These are phyloP conservation scores for Anthracocystis setariae DNA, from an alignment of 1,284 basidiomycete species.

Conservation along the genomic window DNA sequence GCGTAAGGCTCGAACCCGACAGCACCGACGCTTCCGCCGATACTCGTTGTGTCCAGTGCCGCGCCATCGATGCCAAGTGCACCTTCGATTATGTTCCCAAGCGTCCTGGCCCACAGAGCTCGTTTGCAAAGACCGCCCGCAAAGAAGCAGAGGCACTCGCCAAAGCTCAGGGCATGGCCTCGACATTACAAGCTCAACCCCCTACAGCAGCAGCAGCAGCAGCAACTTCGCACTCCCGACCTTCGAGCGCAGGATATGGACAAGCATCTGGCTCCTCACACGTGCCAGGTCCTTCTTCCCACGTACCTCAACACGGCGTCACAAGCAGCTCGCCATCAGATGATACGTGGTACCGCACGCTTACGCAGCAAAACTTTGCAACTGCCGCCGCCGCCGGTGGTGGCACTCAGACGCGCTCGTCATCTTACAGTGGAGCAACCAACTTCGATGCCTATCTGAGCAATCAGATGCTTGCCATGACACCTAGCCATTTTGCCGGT, in stretches of 20 bases:
- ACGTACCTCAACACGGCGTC: conserved; percentile 5
- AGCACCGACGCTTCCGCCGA: conserved; percentile 39
- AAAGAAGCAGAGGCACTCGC: conserved; percentile 29
- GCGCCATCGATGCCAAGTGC: conserved; percentile 49
- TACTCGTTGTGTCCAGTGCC: conserved; percentile 48
- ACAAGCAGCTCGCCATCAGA: conserved; percentile 14
- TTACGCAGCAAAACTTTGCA: conserved; percentile 30
- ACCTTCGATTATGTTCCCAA: conserved; percentile 54
- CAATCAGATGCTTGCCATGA: conserved; percentile 42
- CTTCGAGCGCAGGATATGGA: conserved; percentile 10
- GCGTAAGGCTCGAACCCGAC: conserved; percentile 42
- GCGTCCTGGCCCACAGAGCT: conserved; percentile 51
- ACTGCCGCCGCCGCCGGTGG: not conserved
- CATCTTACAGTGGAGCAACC: conserved; percentile 31
- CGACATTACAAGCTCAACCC: not conserved
- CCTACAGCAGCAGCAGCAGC: not conserved
- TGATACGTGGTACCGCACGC: conserved; percentile 34
- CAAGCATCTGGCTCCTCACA: conserved; percentile 7
- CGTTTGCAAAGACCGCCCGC: conserved; percentile 41
- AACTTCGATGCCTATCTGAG: conserved; percentile 44
- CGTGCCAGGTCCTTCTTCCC: conserved; percentile 9
- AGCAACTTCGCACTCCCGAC: conserved; percentile 14
- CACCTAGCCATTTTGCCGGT: conserved; percentile 20
- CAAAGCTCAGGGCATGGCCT: conserved; percentile 5
- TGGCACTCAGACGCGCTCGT: conserved; percentile 31